Percentiles rank a stretch among this genome's conserved stretches.
Evolutionary conservation across 2,329 filamentous ascomycete species (phyloP).

Genomic region (Magnaporthiopsis poae): DNA sequence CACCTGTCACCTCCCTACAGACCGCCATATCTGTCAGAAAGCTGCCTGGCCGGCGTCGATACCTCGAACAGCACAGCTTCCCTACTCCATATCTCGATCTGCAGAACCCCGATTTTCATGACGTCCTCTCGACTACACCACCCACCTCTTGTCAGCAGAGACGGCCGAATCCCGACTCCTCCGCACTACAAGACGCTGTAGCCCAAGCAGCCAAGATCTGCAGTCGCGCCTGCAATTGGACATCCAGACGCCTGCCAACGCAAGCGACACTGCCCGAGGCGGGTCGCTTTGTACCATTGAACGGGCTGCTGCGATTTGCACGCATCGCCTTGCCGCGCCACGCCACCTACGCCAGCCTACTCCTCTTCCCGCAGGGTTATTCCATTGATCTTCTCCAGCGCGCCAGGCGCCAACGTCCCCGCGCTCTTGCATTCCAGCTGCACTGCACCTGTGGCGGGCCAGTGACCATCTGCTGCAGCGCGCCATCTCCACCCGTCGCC

Average conservation of each 20-base stretch:
- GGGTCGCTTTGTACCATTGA: not conserved
- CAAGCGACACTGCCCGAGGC: not conserved
- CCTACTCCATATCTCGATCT: not conserved
- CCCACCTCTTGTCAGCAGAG: not conserved
- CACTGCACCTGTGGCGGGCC: too few species aligned
- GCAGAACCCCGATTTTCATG: not conserved
- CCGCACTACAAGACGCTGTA: not conserved
- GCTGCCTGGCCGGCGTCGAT: too few species aligned
- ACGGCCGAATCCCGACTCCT: not conserved
- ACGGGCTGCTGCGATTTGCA: not conserved
- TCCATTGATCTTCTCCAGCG: not conserved
- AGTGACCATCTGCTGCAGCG: not conserved
- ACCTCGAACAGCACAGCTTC: not conserved
- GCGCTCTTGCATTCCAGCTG: not conserved
- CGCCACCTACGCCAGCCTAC: not conserved
- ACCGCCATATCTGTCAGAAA: not conserved
- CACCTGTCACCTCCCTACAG: too few species aligned
- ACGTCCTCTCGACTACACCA: not conserved
- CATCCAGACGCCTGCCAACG: not conserved
- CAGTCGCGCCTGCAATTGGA: not conserved
- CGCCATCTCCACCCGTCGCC: not conserved
- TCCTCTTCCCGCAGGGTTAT: not conserved
- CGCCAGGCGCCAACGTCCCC: not conserved
- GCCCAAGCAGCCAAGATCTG: not conserved
- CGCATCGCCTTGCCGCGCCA: not conserved